Conservation (phyloP, 495 filamentous ascomycete species). For the Annulohypoxylon stygium region DNA sequence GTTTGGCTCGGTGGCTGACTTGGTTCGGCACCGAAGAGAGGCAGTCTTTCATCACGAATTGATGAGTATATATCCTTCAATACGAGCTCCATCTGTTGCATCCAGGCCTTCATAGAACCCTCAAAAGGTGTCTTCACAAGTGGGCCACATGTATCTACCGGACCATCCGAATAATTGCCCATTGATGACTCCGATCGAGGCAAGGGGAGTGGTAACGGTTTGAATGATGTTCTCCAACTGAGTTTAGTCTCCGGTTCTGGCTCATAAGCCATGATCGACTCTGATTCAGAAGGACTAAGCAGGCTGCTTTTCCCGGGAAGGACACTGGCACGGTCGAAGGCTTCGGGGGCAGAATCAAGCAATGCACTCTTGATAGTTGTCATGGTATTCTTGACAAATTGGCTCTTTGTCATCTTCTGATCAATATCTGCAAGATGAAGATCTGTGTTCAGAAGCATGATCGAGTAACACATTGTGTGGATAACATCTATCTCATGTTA, state of each 20-base stretch:
- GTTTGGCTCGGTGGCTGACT: slow-evolving; percentile 59
- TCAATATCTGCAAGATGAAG: slow-evolving; percentile 94
- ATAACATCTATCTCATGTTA: slow-evolving; percentile 77
- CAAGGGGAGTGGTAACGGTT: slow-evolving; percentile 59
- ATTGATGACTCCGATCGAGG: slow-evolving; percentile 60
- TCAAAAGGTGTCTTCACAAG: slow-evolving; percentile 84
- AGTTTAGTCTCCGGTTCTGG: slow-evolving; percentile 58
- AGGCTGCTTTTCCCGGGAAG: slow-evolving; percentile 54
- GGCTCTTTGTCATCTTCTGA: slow-evolving; percentile 91
- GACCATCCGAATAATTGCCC: slow-evolving; percentile 51
- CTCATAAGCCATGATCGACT: slow-evolving; percentile 55
- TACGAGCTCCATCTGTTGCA: slow-evolving; percentile 87
- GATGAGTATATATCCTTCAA: slow-evolving; percentile 93
- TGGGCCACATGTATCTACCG: slow-evolving; percentile 65
- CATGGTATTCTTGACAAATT: slow-evolving; percentile 97
- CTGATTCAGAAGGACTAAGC: slow-evolving; percentile 48
- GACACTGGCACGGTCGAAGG: slow-evolving; percentile 68
- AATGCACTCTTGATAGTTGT: slow-evolving; percentile 85
- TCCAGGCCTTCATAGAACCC: slow-evolving; percentile 85
- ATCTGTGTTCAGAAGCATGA: slow-evolving; percentile 96
- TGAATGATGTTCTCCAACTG: slow-evolving; percentile 61
- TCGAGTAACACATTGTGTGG: slow-evolving; percentile 96
- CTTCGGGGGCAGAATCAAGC: slow-evolving; percentile 75
- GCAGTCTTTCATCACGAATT: slow-evolving; percentile 86
- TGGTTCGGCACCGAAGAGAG: slow-evolving; percentile 76